Evolutionary conservation across 2,329 filamentous ascomycete species (phyloP).

Genomic region (Scedosporium boydii): DNA sequence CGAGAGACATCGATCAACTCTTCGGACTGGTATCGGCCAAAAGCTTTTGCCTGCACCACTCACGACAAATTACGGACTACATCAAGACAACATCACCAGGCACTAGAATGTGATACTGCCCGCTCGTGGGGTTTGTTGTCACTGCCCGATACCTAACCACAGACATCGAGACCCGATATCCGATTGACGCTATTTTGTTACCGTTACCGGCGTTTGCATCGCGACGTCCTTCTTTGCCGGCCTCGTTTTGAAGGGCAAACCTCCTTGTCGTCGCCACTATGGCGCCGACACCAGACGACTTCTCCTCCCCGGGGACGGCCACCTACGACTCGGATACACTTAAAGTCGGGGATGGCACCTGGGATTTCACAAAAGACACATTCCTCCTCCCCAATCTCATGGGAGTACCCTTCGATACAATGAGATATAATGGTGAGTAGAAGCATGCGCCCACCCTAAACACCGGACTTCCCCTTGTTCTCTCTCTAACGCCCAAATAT

Average conservation of each 20-base stretch:
- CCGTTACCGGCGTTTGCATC: not conserved
- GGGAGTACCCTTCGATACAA: constrained; percentile 70
- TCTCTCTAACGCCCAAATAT: constrained; percentile 10
- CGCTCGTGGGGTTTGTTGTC: not conserved
- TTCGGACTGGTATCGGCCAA: not conserved
- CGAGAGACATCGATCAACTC: not conserved
- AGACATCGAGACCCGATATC: not conserved
- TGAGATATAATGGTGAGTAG: constrained; percentile 68
- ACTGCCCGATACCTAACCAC: not conserved
- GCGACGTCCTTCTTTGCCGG: not conserved
- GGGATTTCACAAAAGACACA: constrained; percentile 67
- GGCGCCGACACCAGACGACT: constrained; percentile 48
- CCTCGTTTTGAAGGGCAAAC: constrained; percentile 4
- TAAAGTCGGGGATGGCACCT: constrained; percentile 73
- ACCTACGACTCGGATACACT: constrained; percentile 66
- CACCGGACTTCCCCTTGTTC: not conserved
- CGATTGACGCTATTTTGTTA: not conserved
- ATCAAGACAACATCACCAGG: not conserved
- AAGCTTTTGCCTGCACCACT: not conserved
- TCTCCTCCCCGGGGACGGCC: constrained; percentile 62
- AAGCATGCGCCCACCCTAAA: not conserved
- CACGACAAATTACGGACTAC: not conserved
- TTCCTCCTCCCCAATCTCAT: constrained; percentile 71
- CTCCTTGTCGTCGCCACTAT: constrained; percentile 37
- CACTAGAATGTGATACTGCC: not conserved